These are phyloP conservation scores for Phlegmacium glaucopus DNA, from an alignment of 768 basidiomycete species.

Conservation along the genomic window DNA sequence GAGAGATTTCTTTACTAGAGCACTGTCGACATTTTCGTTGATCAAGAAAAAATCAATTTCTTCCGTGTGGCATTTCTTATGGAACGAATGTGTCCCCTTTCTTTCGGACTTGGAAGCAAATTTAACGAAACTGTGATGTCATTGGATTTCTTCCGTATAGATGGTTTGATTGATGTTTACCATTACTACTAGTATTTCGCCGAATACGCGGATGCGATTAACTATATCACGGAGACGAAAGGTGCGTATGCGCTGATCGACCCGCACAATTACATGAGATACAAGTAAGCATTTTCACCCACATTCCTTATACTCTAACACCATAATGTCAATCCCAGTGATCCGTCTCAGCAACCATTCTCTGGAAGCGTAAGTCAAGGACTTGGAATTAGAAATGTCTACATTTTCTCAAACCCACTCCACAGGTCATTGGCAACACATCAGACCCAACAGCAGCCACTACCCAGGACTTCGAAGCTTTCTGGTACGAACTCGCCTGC, in stretches of 20 bases:
- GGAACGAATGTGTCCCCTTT: slow-evolving; percentile 41
- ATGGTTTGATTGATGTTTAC: no score
- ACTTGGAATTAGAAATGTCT: no score
- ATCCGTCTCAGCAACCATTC: slow-evolving; percentile 41
- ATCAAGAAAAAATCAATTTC: slow-evolving; percentile 46
- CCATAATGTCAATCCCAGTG: slow-evolving; percentile 20
- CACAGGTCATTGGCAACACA: slow-evolving; percentile 42
- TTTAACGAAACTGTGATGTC: slow-evolving; percentile 43
- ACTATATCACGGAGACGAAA: slow-evolving; percentile 39
- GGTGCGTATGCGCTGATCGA: slow-evolving; percentile 42
- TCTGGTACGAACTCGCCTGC: slow-evolving; percentile 39
- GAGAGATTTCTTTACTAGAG: no score
- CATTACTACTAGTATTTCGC: slow-evolving; percentile 45
- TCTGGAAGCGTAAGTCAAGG: slow-evolving; percentile 40
- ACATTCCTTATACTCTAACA: not conserved
- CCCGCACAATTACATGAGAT: slow-evolving; percentile 48
- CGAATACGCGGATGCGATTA: slow-evolving; percentile 40
- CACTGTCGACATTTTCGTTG: slow-evolving; percentile 44
- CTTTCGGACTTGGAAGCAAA: slow-evolving; percentile 34
- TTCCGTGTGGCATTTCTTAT: slow-evolving; percentile 49
- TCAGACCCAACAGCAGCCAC: slow-evolving; percentile 43
- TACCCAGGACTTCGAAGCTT: slow-evolving; percentile 37
- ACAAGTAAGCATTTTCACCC: slow-evolving; percentile 31
- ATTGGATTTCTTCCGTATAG: not conserved
- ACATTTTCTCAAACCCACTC: no score